These are phyloP conservation scores for Santalum album DNA, from an alignment of 164 flowering plant species.

Conservation along the genomic window DNA sequence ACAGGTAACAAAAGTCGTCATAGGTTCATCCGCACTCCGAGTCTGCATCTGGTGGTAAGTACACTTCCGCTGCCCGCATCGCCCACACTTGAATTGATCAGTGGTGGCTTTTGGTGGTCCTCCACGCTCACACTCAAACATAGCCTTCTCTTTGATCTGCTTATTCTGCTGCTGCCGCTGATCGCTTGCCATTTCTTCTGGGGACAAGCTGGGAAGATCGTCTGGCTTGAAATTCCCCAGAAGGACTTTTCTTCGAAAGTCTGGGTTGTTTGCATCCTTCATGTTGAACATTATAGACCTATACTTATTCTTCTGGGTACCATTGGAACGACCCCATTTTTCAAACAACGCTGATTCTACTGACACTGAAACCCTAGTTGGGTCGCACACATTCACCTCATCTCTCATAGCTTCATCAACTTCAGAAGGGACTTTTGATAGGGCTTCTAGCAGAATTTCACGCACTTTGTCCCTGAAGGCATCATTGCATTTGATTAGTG, in stretches of 20 bases:
- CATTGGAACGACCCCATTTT: background rate
- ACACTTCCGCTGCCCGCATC: background rate
- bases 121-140: background rate
- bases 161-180: background rate
- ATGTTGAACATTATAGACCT: background rate
- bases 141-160: background rate
- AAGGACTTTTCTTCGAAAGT: background rate
- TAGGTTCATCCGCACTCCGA: conserved; percentile 1
- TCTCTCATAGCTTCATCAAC: background rate
- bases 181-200: conserved; percentile 1
- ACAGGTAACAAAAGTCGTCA: conserved; percentile 1
- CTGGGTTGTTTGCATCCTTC: background rate
- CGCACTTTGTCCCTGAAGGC: background rate
- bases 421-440: background rate
- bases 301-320: background rate
- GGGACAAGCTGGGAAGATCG: background rate
- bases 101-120: background rate
- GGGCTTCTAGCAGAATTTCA: background rate
- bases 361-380: background rate
- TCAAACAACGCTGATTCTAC: background rate
- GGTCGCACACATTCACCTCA: background rate
- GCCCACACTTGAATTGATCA: background rate
- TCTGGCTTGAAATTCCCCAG: background rate
- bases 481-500: background rate
- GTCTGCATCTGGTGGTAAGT: conserved; percentile 4